Conservation (phyloP, 2,329 filamentous ascomycete species). For the Plectosphaerella cucumerina region DNA sequence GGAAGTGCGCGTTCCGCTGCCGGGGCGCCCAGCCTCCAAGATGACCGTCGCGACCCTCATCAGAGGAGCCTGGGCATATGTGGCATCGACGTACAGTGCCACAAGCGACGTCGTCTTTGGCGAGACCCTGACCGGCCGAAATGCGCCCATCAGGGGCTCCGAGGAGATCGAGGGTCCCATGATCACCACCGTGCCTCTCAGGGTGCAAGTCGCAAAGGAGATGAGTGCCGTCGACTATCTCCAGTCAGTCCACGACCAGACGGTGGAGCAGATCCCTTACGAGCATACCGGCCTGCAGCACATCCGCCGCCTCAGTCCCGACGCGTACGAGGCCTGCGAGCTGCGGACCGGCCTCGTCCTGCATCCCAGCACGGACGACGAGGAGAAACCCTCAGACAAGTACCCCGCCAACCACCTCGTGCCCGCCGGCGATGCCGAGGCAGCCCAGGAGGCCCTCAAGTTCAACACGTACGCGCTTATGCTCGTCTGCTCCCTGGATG, state of each 20-base stretch:
- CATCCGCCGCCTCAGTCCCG: constrained; percentile 52
- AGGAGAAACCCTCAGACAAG: constrained; percentile 10
- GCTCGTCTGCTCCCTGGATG: constrained; percentile 58
- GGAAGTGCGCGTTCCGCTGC: constrained; percentile 44
- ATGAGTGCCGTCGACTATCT: constrained; percentile 46
- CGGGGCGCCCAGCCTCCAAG: constrained; percentile 26
- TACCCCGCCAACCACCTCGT: constrained; percentile 47
- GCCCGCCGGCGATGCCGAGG: constrained; percentile 50
- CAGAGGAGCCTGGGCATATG: constrained; percentile 54
- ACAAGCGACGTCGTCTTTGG: constrained; percentile 53
- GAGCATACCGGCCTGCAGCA: constrained; percentile 61
- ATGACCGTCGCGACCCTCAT: constrained; percentile 52
- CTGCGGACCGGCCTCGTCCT: constrained; percentile 52
- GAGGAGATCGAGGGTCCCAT: constrained; percentile 57
- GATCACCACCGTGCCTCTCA: constrained; percentile 56
- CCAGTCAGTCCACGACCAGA: constrained; percentile 50
- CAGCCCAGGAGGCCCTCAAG: constrained; percentile 55
- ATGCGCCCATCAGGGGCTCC: constrained; percentile 40
- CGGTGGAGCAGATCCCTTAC: constrained; percentile 54
- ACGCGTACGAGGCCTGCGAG: constrained; percentile 52
- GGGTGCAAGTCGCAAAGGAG: constrained; percentile 39
- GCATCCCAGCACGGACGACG: constrained; percentile 36
- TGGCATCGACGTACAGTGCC: constrained; percentile 48
- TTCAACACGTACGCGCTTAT: constrained; percentile 60
- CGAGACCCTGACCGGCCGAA: constrained; percentile 55